Base-by-base conservation (phyloP, 2,329 filamentous ascomycete genomes). In the Penicillium sp. region DNA sequence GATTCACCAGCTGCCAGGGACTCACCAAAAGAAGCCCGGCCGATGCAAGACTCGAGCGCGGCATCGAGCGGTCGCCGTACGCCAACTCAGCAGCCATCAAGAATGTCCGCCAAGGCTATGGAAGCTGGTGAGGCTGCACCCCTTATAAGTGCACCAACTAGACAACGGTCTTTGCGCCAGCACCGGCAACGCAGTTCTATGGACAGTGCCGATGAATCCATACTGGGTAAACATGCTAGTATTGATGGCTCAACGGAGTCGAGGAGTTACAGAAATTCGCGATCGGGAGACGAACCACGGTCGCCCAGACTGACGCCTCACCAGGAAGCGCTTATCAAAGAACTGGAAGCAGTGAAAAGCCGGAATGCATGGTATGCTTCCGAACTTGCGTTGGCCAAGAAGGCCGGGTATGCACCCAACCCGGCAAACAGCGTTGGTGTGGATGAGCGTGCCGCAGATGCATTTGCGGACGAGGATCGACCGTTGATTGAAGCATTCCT, bases 311-410 rank as follows among this genome's bases (percentile, higher is more conserved):
- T 75, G 32, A 74, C 68, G 3, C 63, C 72, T 60, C 57, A 76
- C 44, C 73, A 75, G 53, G 81, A 79, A 55, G 83, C 86, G 0
- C 69, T 96, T 12, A 75, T 88, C 13, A 91, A 93, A 65, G 93
- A 98, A 65, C 76, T 98, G 2, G 91, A 98, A 64, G 77, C 82
- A 7, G 79, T 84, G 3, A 87, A 88, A 61, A 93, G 85, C 62
- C 81, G 87, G 45, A 97, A 95, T 69, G 91, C 91, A 0, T 98
- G 93, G 93, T 96, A 95, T 68, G 88, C 89, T 7, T 96, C 91
- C 0, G 93, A 98, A 69, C 76, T 98, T 40, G 88, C 95, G 51
- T 75, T 98, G 55, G 93, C 93, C 6, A 83, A 87, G 43, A 95
- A 95, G 69, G 82, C 88, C 35, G 93, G 93, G 5, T 98, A 97